phyloP scores from a whole-genome alignment of 1,284 basidiomycete genomes.

The Austroboletus niveus region DNA sequence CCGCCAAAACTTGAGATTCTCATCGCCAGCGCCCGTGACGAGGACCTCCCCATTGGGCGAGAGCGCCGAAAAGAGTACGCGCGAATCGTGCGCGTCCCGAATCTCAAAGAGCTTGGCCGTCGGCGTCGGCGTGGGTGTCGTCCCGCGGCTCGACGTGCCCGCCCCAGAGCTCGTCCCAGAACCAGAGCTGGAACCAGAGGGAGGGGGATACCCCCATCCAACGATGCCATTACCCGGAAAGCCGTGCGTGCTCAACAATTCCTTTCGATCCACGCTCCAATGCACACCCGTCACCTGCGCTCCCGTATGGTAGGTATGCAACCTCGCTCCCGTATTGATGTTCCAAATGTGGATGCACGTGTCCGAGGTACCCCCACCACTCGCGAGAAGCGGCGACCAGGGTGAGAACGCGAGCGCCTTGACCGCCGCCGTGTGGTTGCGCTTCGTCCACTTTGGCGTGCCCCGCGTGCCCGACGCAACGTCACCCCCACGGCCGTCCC shows the following conservation, averaged over 20 bases:
- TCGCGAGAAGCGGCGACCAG: conserved; percentile 90
- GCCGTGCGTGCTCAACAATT: conserved; percentile 91
- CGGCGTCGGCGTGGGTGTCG: conserved; percentile 16
- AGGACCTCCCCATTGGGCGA: conserved; percentile 88
- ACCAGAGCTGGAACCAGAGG: conserved; percentile 40
- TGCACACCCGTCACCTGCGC: conserved; percentile 92
- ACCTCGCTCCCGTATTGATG: conserved; percentile 82
- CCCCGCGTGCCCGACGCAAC: conserved; percentile 58
- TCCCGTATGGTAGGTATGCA: conserved; percentile 81
- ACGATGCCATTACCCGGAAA: conserved; percentile 78
- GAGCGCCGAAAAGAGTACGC: conserved; percentile 84
- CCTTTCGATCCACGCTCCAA: conserved; percentile 88
- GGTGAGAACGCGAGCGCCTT: conserved; percentile 98
- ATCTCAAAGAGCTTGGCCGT: conserved; percentile 71
- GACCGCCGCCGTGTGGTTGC: conserved; percentile 92
- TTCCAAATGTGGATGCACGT: conserved; percentile 95
- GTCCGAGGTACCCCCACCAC: conserved; percentile 94
- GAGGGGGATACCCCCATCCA: conserved; percentile 65
- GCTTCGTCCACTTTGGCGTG: conserved; percentile 85
- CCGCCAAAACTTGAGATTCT: conserved; percentile 92
- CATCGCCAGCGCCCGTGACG: conserved; percentile 88
- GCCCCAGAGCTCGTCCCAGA: conserved; percentile 19
- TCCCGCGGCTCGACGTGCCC: conserved; percentile 12
- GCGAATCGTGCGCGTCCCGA: conserved; percentile 86
- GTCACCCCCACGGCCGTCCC: conserved; percentile 82